Evolutionary conservation across 306 rosid genomes (phyloP).

Genomic region (Glycine tomentella): DNA sequence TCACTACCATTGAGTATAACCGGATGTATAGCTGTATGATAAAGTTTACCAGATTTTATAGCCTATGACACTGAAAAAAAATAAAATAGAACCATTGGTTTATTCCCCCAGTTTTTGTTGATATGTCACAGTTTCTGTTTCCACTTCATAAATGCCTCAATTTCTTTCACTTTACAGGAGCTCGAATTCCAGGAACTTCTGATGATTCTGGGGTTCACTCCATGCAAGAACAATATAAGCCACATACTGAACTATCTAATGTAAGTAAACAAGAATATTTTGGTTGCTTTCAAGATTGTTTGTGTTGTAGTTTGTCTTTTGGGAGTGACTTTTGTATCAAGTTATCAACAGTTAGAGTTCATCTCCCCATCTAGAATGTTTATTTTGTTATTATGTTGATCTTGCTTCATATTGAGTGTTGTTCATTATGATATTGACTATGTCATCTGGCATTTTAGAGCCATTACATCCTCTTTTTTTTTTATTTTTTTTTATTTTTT

Average conservation of each 20-base stretch:
- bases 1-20: neutral
- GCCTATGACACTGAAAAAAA: neutral
- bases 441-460: neutral
- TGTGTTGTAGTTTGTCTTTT: neutral
- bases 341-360: neutral
- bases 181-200: slow-evolving; percentile 34
- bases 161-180: slow-evolving; percentile 45
- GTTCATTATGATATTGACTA: neutral
- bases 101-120: neutral
- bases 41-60: neutral
- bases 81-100: neutral
- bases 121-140: neutral
- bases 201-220: slow-evolving; percentile 27
- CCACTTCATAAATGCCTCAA: neutral
- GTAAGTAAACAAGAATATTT: slow-evolving; percentile 52
- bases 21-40: neutral
- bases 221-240: slow-evolving; percentile 1
- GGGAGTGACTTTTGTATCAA: neutral
- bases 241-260: slow-evolving; percentile 21
- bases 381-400: slow-evolving; percentile 1
- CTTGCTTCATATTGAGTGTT: neutral
- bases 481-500: neutral
- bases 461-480: neutral
- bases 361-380: neutral
- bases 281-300: neutral